Base-by-base conservation (phyloP, 2,329 filamentous ascomycete genomes). In the Colletotrichum theobromicola region DNA sequence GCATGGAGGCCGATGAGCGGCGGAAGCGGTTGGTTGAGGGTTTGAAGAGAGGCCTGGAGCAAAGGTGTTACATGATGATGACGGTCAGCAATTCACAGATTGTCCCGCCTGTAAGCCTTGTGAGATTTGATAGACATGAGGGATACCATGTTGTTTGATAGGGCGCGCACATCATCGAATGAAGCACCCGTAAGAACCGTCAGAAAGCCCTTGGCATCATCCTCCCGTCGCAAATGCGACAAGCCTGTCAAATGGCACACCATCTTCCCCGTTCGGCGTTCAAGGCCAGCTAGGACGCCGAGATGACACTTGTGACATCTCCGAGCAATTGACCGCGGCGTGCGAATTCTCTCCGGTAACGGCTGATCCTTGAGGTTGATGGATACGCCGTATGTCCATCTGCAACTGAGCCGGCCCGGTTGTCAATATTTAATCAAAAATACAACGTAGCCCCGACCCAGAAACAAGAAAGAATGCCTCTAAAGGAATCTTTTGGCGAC, bases 341-440 rank as follows among this genome's bases (percentile, higher is more conserved):
- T 28, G 21, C 30, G n/a, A 15, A 58, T 26, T 50, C 71, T 16
- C 61, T 74, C 72, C 72, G 68, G 68, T 72, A 61, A 74, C 72
- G 72, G 68, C 68, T 28, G 30, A 61, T 34, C 32, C 67, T 55
- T 26, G 42, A 37, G 60, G 32, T 42, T 5, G 4, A 37, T 32
- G 71, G 30, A 32, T 53, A 53, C 58, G n/a, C 1, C 8, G n/a
- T n/a, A n/a, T n/a, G 24, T 28, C 12, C 58, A 53, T 57, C 60
- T 53, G 35, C n/a, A 21, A 15, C 16, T 50, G 12, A 57, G 60
- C 50, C 46, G n/a, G 42, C 58, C 35, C 35, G n/a, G 42, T 50
- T 7, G 35, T 58, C 46, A 24, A n/a, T 30, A n/a, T 60, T 50
- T 16, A 26, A 30, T 46, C 7, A 42, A 35, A 35, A 60, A 30